A percentile compares a stretch with the other conserved stretches of the same genome.
phyloP scores from a whole-genome alignment of 2,329 filamentous ascomycete species.

The Botrytis porri region DNA sequence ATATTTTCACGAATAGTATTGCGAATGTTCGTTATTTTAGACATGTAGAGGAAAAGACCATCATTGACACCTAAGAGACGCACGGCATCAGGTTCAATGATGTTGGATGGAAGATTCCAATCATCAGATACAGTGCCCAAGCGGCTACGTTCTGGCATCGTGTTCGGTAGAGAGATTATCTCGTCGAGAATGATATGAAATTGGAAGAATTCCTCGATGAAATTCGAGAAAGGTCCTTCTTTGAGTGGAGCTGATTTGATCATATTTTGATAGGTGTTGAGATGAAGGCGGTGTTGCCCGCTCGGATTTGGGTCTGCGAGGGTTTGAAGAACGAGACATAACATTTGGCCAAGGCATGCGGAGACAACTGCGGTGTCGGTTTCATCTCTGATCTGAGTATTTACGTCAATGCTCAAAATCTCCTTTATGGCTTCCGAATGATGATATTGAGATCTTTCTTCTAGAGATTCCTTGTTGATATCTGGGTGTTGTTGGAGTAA shows the following conservation, averaged over 20 bases:
- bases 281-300: conserved; percentile 76
- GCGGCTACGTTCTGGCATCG: conserved; percentile 35
- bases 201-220: conserved; percentile 74
- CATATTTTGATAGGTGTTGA: conserved; percentile 71
- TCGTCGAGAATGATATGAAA: conserved; percentile 73
- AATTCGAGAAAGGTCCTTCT: conserved; percentile 69
- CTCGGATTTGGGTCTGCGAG: conserved; percentile 53
- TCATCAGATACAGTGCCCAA: conserved; percentile 26
- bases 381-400: conserved; percentile 43
- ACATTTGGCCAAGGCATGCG: conserved; percentile 60
- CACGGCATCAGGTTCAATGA: conserved; percentile 32
- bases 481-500: conserved; percentile 50
- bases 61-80: conserved; percentile 79
- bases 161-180: conserved; percentile 47
- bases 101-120: conserved; percentile 31
- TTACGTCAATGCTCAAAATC: conserved; percentile 45
- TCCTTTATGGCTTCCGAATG: conserved; percentile 53
- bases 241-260: conserved; percentile 60
- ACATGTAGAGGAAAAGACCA: conserved; percentile 74
- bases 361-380: conserved; percentile 45
- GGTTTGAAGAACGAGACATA: conserved; percentile 58
- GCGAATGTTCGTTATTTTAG: conserved; percentile 73
- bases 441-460: conserved; percentile 54
- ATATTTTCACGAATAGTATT: conserved; percentile 71
- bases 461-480: conserved; percentile 47